These are phyloP conservation scores for Saraca asoca DNA, from an alignment of 331 rosid species.

Conservation along the genomic window DNA sequence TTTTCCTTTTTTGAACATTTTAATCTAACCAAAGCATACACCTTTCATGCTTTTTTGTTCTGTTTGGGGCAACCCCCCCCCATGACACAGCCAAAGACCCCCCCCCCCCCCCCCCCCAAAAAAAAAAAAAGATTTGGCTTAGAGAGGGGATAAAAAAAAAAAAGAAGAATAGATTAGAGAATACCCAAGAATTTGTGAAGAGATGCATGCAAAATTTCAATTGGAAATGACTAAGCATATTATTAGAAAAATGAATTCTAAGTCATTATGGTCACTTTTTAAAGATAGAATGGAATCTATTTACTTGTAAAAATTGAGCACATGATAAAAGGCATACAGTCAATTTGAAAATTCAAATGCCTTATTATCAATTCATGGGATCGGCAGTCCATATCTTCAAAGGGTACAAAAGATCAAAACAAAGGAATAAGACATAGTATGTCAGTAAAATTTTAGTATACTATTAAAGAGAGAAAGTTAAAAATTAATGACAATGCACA, in stretches of 20 bases:
- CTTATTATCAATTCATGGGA: constrained; percentile 21
- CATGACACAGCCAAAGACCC: too few species aligned
- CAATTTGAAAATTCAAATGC: constrained; percentile 30
- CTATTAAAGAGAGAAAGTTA: too few species aligned
- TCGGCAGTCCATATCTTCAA: constrained; percentile 33
- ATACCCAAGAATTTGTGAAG: not conserved
- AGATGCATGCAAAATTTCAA: constrained; percentile 27
- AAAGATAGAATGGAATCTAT: constrained; percentile 33
- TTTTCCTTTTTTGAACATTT: too few species aligned
- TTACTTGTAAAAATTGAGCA: not conserved
- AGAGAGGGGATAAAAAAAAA: not conserved
- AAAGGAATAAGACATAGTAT: constrained; percentile 32
- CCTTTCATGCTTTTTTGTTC: too few species aligned
- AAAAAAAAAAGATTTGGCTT: constrained; percentile 4
- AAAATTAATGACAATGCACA: too few species aligned
- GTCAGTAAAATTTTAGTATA: too few species aligned
- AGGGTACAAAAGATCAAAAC: constrained; percentile 7
- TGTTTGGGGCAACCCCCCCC: too few species aligned
- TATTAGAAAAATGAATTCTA: constrained; percentile 29
- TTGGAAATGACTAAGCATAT: constrained; percentile 42
- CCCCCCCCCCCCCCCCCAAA: too few species aligned
- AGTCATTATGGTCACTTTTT: constrained; percentile 12
- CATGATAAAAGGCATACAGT: constrained; percentile 21
- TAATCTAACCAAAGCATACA: too few species aligned
- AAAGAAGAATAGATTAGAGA: too few species aligned